A percentile compares a stretch with the other conserved stretches of the same genome.
Conservation (phyloP, 768 basidiomycete genomes). For the Auriscalpium vulgare region DNA sequence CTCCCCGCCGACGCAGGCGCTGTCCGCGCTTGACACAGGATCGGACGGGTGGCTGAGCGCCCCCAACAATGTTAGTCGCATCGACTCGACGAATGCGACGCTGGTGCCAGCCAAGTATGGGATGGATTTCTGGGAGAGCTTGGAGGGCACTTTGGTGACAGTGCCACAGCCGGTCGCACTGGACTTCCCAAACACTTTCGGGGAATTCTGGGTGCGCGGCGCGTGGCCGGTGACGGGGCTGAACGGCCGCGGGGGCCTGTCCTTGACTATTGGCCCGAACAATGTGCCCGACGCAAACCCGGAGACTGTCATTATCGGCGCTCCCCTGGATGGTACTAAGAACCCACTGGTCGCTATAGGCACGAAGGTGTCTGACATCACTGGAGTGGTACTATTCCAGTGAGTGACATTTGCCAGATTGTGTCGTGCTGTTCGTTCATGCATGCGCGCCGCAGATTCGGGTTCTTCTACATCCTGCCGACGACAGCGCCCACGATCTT, state of each 20-base stretch:
- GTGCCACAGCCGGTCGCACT: conserved; percentile 39
- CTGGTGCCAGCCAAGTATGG: conserved; percentile 45
- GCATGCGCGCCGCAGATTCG: conserved; percentile 14
- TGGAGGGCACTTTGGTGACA: conserved; percentile 51
- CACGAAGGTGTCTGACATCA: conserved; percentile 38
- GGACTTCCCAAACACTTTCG: conserved; percentile 44
- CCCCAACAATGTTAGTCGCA: conserved; percentile 43
- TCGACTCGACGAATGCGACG: conserved; percentile 38
- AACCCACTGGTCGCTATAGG: conserved; percentile 45
- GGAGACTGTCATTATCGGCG: conserved; percentile 46
- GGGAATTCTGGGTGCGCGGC: conserved; percentile 53
- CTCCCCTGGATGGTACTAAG: conserved; percentile 43
- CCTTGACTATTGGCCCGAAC: conserved; percentile 38
- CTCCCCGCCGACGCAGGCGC: conserved; percentile 40
- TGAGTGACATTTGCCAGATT: conserved; percentile 12
- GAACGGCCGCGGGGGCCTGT: conserved; percentile 49
- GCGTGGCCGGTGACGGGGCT: conserved; percentile 48
- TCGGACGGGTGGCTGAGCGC: conserved; percentile 47
- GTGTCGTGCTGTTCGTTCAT: background rate
- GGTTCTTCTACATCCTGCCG: conserved; percentile 52
- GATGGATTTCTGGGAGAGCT: conserved; percentile 57
- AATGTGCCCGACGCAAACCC: conserved; percentile 51
- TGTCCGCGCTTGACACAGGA: conserved; percentile 43
- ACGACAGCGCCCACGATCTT: conserved; percentile 44
- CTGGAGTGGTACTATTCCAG: conserved; percentile 49